Conservation (phyloP, 1,284 basidiomycete genomes). For the Puccinia triticina region DNA sequence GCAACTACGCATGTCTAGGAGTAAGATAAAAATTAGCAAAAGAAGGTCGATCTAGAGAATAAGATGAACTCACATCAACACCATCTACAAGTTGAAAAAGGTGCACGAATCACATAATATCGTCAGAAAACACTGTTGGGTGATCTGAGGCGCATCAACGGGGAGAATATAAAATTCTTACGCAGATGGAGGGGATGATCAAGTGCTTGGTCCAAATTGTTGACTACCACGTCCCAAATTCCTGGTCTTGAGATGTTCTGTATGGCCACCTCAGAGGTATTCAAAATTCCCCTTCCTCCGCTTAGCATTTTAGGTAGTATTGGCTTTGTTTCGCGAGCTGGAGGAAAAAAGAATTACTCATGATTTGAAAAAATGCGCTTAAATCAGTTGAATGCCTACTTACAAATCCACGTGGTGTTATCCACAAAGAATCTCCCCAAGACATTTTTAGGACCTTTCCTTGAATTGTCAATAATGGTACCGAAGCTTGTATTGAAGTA, state of each 20-base stretch:
- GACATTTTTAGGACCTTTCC: background rate
- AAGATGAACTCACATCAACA: conserved; percentile 12
- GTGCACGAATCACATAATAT: background rate
- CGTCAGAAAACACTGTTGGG: too few relatives aligned
- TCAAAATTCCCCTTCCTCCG: conserved; percentile 38
- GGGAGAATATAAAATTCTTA: background rate
- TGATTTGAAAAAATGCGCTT: background rate
- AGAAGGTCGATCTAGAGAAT: background rate
- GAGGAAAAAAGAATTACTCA: background rate
- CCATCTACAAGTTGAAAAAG: background rate
- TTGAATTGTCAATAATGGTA: conserved; percentile 12
- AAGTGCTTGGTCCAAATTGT: conserved; percentile 59
- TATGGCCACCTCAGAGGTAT: conserved; percentile 28
- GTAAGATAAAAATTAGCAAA: background rate
- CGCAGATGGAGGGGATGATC: conserved; percentile 61
- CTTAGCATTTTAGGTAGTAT: conserved; percentile 6
- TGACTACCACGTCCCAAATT: conserved; percentile 58
- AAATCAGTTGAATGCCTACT: background rate
- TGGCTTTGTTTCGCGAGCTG: conserved; percentile 47
- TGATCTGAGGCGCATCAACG: background rate
- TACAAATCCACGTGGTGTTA: conserved; percentile 39
- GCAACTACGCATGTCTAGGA: conserved; percentile 10
- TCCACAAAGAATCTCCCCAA: conserved; percentile 47
- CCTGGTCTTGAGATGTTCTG: conserved; percentile 53
- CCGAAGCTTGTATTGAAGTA: conserved; percentile 48